Percentiles rank a stretch among this genome's conserved stretches.
These are phyloP conservation scores for Penicillium sp. DNA, from an alignment of 2,329 filamentous ascomycete species.

Conservation along the genomic window DNA sequence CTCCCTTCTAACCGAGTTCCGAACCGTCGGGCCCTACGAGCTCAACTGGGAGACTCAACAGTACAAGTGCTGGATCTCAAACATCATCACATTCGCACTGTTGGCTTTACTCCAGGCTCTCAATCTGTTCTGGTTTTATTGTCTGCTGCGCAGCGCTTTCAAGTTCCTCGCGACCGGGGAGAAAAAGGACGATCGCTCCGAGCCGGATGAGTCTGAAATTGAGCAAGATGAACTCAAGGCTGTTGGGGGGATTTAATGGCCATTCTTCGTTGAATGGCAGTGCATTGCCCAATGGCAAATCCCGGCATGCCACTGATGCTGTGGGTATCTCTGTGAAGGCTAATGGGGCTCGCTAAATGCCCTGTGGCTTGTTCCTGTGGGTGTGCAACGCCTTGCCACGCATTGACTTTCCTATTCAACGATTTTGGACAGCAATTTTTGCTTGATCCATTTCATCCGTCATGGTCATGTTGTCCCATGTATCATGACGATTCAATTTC, in stretches of 20 bases:
- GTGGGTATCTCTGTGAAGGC: not conserved
- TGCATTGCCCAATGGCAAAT: not conserved
- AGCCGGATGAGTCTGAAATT: conserved; percentile 44
- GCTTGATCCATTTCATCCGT: no score
- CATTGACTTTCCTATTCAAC: not conserved
- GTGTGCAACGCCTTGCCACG: not conserved
- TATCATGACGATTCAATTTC: not conserved
- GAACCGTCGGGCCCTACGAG: conserved; percentile 43
- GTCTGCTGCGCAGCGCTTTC: conserved; percentile 38
- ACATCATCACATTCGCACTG: conserved; percentile 42
- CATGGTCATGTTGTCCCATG: not conserved
- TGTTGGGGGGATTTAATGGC: not conserved
- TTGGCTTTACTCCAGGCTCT: conserved; percentile 41
- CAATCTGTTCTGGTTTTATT: conserved; percentile 45
- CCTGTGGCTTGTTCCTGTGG: not conserved
- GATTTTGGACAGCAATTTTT: not conserved
- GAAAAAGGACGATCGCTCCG: conserved; percentile 50
- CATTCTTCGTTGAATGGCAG: not conserved
- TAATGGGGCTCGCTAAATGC: not conserved
- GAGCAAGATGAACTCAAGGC: conserved; percentile 48
- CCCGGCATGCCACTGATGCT: not conserved
- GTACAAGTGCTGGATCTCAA: conserved; percentile 46
- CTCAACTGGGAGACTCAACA: conserved; percentile 47
- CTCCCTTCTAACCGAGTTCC: conserved; percentile 42
- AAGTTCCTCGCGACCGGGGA: conserved; percentile 36